These are phyloP conservation scores for Phoma sp. DNA, from an alignment of 2,329 filamentous ascomycete genomes.

Conservation along the genomic window DNA sequence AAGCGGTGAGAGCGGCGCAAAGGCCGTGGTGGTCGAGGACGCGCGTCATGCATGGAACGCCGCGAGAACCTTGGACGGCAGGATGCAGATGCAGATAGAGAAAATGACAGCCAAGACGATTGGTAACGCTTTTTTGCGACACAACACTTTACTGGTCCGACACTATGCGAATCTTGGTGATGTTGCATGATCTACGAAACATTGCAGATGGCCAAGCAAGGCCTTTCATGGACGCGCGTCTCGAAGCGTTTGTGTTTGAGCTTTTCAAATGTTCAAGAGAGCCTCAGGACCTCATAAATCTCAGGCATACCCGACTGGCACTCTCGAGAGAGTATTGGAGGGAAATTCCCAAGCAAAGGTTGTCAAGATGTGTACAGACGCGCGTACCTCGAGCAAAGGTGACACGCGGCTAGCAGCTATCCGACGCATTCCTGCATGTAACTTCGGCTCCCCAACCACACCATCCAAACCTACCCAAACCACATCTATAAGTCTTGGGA, in stretches of 20 bases:
- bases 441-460: constrained; percentile 9
- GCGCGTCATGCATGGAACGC: constrained; percentile 29
- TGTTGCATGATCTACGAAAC: constrained; percentile 17
- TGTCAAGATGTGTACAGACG: background rate
- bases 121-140: constrained; percentile 13
- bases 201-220: constrained; percentile 4
- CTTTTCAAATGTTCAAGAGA: background rate
- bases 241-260: constrained; percentile 1
- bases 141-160: constrained; percentile 2
- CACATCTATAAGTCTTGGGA: too few relatives aligned
- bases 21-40: constrained; percentile 27
- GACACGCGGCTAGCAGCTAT: constrained; percentile 1
- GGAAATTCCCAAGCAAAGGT: background rate
- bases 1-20: constrained; percentile 24
- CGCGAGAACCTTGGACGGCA: background rate
- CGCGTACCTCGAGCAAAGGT: constrained; percentile 1
- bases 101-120: constrained; percentile 26
- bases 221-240: constrained; percentile 15
- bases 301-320: background rate
- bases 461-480: background rate
- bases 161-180: background rate
- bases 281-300: background rate
- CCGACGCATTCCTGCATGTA: constrained; percentile 1
- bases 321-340: background rate
- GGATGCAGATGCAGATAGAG: constrained; percentile 19